Evolutionary conservation across 768 basidiomycete genomes (phyloP), one percentile per base, ranked within the genome.

Genomic region (Dacryopinax spathularia): DNA sequence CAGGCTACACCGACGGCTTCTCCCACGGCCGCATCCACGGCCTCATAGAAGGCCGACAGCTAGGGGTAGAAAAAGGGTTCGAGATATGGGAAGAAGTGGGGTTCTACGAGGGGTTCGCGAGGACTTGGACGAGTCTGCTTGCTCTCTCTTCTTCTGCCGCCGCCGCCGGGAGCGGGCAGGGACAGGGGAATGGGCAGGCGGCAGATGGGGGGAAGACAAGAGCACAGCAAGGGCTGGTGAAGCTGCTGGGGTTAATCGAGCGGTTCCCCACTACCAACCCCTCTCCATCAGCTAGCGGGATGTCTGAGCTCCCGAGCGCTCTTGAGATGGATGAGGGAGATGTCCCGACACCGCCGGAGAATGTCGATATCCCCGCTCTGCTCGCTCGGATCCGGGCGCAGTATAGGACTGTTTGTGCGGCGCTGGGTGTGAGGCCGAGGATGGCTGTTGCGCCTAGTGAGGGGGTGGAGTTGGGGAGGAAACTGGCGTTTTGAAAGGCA

Each of bases 61-160:
- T 97, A 18, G 95, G 93, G 1, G 80, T 85, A 62, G 87, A 91
- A 68, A 93, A 95, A 68, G 90, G 89, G 0, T 97, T 86, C 73
- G 93, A 95, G 74, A 85, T 96, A 75, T 97, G 93, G 92, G 94
- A 97, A 73, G 95, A 99, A 73, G 81, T 99, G 13, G 93, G 90
- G 1, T 97, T 86, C 69, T 94, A 94, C 72, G 82, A 94, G 69
- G 95, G 93, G 4, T 87, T 88, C 68, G 91, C 91, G 1, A 66
- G 15, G 71, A 70, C 59, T 79, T 84, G 69, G 79, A 82, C 84
- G 84, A 68, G 63, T 81, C 78, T 36, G 7, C 33, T 39, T 60
- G 34, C 48, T 60, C 60, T 63, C 60, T 64, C 61, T 36, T 2
- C 35, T 16, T 5, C 29, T 37, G 48, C 13, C n/a, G 27, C 43